phyloP scores from a whole-genome alignment of 805 yeast species.

The Hyphopichia homilentoma region DNA sequence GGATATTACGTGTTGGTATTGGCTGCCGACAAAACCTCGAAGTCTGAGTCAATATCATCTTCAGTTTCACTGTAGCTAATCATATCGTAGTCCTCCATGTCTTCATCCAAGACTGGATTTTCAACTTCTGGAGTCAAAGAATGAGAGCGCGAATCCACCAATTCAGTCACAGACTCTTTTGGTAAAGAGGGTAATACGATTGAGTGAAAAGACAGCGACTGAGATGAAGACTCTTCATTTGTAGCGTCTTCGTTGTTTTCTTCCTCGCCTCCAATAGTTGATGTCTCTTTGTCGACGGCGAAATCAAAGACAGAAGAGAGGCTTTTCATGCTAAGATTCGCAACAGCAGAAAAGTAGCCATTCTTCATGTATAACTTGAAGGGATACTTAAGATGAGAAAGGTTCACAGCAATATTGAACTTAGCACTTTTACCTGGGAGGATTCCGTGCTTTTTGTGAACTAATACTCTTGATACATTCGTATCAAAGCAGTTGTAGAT shows the following conservation, averaged over 20 bases:
- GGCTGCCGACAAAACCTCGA: slow-evolving; percentile 31
- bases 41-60: slow-evolving; percentile 32
- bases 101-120: slow-evolving; percentile 9
- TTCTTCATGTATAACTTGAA: slow-evolving; percentile 25
- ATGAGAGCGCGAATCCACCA: slow-evolving; percentile 17
- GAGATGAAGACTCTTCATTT: background rate
- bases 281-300: slow-evolving; percentile 2
- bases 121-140: slow-evolving; percentile 1
- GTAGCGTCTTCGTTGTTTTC: background rate
- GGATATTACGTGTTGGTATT: slow-evolving; percentile 5
- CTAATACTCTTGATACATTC: slow-evolving; percentile 20
- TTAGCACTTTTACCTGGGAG: slow-evolving; percentile 26
- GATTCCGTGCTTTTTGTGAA: slow-evolving; percentile 30
- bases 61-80: slow-evolving; percentile 24
- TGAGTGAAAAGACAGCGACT: slow-evolving; percentile 20
- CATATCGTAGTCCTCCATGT: slow-evolving; percentile 30
- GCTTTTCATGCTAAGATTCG: slow-evolving; percentile 18
- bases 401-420: slow-evolving; percentile 29
- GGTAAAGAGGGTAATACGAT: slow-evolving; percentile 30
- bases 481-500: slow-evolving; percentile 26
- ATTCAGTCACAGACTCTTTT: slow-evolving; percentile 21
- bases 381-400: slow-evolving; percentile 31
- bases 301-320: slow-evolving; percentile 19
- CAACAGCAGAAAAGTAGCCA: slow-evolving; percentile 13
- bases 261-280: slow-evolving; percentile 1